Base-by-base conservation (phyloP, 768 basidiomycete species). In the Filobasidium floriforme region DNA sequence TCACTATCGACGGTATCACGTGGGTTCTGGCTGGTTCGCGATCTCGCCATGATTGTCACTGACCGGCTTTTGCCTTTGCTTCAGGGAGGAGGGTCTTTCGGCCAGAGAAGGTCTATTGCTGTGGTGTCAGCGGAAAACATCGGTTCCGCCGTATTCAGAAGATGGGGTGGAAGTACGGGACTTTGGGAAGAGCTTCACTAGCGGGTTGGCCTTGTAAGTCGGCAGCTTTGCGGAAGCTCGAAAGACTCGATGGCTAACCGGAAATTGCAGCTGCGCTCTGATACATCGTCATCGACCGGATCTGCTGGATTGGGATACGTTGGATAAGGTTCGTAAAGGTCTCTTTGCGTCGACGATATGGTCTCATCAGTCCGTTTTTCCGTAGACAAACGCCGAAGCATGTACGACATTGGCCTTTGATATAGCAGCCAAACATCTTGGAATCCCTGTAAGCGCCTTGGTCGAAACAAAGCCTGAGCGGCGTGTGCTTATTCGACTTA, bases 1-100 rank as follows among this genome's bases (percentile, higher is more conserved):
- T 98, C 79, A 96, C 93, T 6, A 98, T 99, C 70, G 93, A 96
- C 26, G 92, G 93, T 73, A 98, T 99, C 81, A 96, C 88, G 93
- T 92, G 70, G 67, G 86, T 80, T 29, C 46, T 2, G 11, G 19
- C 41, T 24, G 4, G 2, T 5, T 49, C 46, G 46, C 5, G 6
- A 3, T 12, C 46, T 49, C 22, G 46, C 46, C 46, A 49, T 18
- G 5, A n/a, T 15, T 18, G 26, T 65, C 41, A 15, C 22, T 52
- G 49, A n/a, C 10, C 29, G 3, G 19, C 46, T 52, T 52, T 3
- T 28, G 29, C 51, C 43, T 52, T 28, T n/a, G 24, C 46, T 66
- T 70, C 77, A 97, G 94, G 72, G 92, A 93, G 83, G 96, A 98
- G 81, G 96, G 96, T 65, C 84, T 97, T n/a, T 92, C 92, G 11